Evolutionary conservation across 768 basidiomycete species (phyloP).

Genomic region (Albatrellus ellisii): DNA sequence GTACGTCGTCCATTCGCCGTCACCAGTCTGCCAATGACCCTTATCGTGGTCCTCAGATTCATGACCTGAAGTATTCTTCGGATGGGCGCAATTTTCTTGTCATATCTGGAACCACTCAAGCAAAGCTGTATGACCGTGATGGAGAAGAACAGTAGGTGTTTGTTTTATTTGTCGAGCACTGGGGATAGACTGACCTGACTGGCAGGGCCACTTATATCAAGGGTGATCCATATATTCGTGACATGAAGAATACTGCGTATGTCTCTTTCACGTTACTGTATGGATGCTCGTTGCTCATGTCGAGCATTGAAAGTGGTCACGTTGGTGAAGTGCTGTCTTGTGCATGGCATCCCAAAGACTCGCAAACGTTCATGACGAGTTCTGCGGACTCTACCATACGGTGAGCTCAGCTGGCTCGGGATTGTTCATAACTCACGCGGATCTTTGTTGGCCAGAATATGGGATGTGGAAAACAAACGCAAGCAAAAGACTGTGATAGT

Average conservation of each 20-base stretch:
- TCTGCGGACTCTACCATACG: slow-evolving; percentile 95
- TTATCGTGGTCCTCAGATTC: slow-evolving; percentile 40
- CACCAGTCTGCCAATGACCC: slow-evolving; percentile 5
- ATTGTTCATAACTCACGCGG: background rate
- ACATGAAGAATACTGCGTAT: slow-evolving; percentile 97
- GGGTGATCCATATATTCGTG: slow-evolving; percentile 95
- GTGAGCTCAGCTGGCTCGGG: slow-evolving; percentile 25
- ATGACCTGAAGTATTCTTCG: slow-evolving; percentile 82
- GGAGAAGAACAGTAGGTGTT: slow-evolving; percentile 79
- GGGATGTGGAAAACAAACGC: slow-evolving; percentile 85
- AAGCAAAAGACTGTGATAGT: slow-evolving; percentile 96
- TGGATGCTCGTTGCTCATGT: slow-evolving; percentile 7
- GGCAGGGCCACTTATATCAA: slow-evolving; percentile 70
- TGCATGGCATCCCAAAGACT: slow-evolving; percentile 85
- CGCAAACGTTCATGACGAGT: slow-evolving; percentile 75
- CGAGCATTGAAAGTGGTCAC: slow-evolving; percentile 56
- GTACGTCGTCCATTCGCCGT: slow-evolving; percentile 30
- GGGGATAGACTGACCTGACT: slow-evolving; percentile 37
- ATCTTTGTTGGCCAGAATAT: slow-evolving; percentile 47
- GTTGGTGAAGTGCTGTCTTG: slow-evolving; percentile 86
- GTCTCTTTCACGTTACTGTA: slow-evolving; percentile 18
- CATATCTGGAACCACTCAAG: slow-evolving; percentile 77
- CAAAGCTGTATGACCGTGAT: slow-evolving; percentile 84
- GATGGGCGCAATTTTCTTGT: slow-evolving; percentile 80
- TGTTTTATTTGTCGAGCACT: slow-evolving; percentile 11